A percentile compares a stretch with the other conserved stretches of the same genome.
Evolutionary conservation across 2,329 filamentous ascomycete species (phyloP).

Genomic region (Talaromyces rugulosus): DNA sequence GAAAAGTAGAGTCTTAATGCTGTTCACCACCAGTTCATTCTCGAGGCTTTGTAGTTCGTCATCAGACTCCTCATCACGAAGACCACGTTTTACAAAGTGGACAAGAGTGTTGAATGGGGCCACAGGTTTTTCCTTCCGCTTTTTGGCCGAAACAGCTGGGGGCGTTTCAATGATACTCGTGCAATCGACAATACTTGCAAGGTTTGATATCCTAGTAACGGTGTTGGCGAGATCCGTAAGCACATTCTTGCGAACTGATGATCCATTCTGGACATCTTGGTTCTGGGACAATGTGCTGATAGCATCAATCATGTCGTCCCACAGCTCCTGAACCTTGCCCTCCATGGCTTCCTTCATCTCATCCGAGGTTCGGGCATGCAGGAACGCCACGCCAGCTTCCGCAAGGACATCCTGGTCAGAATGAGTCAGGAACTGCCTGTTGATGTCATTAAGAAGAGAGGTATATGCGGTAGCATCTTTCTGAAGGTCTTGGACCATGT

Average conservation of each 20-base stretch:
- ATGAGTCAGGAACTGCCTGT: conserved; percentile 90
- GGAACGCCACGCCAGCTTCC: conserved; percentile 75
- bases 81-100: conserved; percentile 68
- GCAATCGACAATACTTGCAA: conserved; percentile 75
- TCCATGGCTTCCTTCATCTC: conserved; percentile 85
- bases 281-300: conserved; percentile 68
- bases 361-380: conserved; percentile 81
- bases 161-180: conserved; percentile 66
- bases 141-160: conserved; percentile 30
- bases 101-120: conserved; percentile 63
- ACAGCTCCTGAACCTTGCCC: conserved; percentile 72
- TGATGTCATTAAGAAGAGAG: conserved; percentile 81
- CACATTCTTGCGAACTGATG: conserved; percentile 61
- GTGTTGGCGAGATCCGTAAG: conserved; percentile 70
- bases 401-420: conserved; percentile 78
- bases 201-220: conserved; percentile 73
- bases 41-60: conserved; percentile 71
- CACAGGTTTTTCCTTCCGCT: conserved; percentile 33
- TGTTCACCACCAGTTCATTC: conserved; percentile 70
- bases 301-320: conserved; percentile 76
- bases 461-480: conserved; percentile 79
- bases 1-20: conserved; percentile 72
- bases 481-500: conserved; percentile 81
- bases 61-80: conserved; percentile 59
- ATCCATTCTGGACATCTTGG: conserved; percentile 67